Evolutionary conservation across 2,329 filamentous ascomycete genomes (phyloP), one percentile per base, ranked within the genome.

Genomic region (Aureobasidium uvarum): DNA sequence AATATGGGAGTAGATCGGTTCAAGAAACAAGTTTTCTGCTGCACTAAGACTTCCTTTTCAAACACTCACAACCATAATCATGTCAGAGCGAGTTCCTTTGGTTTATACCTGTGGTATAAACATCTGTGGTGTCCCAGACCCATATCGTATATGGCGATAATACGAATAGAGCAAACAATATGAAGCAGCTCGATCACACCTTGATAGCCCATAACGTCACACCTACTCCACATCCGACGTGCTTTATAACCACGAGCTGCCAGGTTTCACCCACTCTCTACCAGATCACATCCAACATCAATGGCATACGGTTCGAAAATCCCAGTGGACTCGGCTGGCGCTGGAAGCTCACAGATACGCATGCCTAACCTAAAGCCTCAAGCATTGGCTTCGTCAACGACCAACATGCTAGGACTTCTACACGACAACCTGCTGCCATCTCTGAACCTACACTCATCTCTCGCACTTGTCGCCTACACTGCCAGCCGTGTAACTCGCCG

Each of bases 361-460:
- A 23, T 60, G 3, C 28, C 56, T 5, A 38, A 60, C 13, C 36
- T 48, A 14, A 46, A 39, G n/a, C 33, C 45, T 62, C 58, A 14
- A 51, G 58, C 33, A 8, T 31, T 46, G 43, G 56, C 43, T 14
- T 43, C 56, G 31, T 20, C 58, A 81, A 64, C 60, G 8, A 55
- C 60, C 36, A 64, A 64, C n/a, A 31, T 54, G 45, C 50, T 64
- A 18, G 60, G 60, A 25, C 60, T 86, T 55, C 69, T 86, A 25
- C 80, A 80, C 68, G 79, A 82, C 20, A 82, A 82, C 2, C 72
- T 86, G 2, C 75, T 84, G 3, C 84, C 85, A 0, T 85, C 83
- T 0, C 75, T 86, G 43, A 78, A 79, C 0, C 74, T 86, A 0
- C 83, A 86, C 68, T 78, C 82, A 0, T 79, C 81, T 4, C 77